These are phyloP conservation scores for Ceratobasidium sp. DNA, from an alignment of 1,284 basidiomycete species.

Conservation along the genomic window DNA sequence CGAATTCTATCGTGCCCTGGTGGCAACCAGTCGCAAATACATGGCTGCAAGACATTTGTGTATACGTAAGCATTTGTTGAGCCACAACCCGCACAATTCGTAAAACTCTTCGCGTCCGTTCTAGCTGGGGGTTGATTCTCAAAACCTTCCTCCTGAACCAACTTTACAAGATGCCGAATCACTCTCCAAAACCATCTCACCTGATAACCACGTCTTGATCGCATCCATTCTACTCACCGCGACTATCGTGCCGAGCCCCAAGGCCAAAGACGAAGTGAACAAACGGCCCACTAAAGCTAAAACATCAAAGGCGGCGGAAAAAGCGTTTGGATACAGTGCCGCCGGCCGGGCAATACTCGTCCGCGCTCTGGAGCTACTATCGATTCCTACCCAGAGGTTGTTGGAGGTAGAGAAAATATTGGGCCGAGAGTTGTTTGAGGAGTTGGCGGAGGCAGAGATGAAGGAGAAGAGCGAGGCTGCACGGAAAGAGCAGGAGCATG, in stretches of 20 bases:
- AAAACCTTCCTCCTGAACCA: conserved; percentile 19
- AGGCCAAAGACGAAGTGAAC: neutral
- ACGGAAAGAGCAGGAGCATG: conserved; percentile 56
- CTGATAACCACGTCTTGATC: neutral
- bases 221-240: conserved; percentile 24
- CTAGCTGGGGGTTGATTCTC: conserved; percentile 21
- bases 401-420: conserved; percentile 56
- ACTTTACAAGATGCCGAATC: neutral
- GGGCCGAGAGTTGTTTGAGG: conserved; percentile 56
- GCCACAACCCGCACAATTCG: neutral
- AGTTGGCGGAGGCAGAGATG: conserved; percentile 51
- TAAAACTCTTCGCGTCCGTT: too few species aligned
- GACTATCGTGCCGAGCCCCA: conserved; percentile 4
- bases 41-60: conserved; percentile 29
- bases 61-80: neutral
- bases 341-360: conserved; percentile 54
- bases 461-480: conserved; percentile 56
- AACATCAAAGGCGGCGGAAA: conserved; percentile 4
- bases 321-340: conserved; percentile 54
- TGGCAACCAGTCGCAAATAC: neutral
- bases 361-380: conserved; percentile 54
- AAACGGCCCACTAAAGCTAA: conserved; percentile 3
- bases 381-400: conserved; percentile 52
- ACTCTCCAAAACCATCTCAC: neutral
- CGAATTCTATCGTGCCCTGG: neutral